Evolutionary conservation across 495 filamentous ascomycete species (phyloP).

Genomic region (Penicillium riverlandense): DNA sequence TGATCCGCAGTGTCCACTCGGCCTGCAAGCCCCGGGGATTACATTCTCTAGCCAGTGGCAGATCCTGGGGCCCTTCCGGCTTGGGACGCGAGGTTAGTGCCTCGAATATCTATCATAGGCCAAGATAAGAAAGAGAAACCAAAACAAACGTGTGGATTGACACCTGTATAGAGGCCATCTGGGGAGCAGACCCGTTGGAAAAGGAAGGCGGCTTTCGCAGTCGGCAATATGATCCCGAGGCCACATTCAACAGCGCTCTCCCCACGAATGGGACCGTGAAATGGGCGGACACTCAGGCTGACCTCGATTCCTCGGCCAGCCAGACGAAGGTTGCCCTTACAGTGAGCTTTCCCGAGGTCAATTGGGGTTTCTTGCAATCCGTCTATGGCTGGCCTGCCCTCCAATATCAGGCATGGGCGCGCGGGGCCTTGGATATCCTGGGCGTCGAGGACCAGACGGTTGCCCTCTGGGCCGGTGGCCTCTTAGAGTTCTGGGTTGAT

Average conservation of each 20-base stretch:
- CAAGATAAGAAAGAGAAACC: background rate
- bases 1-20: no score
- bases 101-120: background rate
- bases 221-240: constrained; percentile 28
- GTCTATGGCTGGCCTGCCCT: constrained; percentile 55
- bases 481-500: constrained; percentile 48
- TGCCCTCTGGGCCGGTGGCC: constrained; percentile 12
- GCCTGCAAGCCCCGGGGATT: no score
- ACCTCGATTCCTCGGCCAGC: background rate
- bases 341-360: constrained; percentile 39
- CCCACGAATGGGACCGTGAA: constrained; percentile 37
- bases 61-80: constrained; percentile 53
- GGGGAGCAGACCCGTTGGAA: constrained; percentile 55
- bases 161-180: constrained; percentile 40
- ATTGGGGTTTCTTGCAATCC: constrained; percentile 44
- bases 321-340: constrained; percentile 24
- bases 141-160: background rate
- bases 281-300: no score
- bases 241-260: constrained; percentile 42
- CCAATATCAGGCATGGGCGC: constrained; percentile 54
- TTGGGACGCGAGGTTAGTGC: constrained; percentile 49
- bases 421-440: constrained; percentile 38
- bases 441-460: constrained; percentile 17
- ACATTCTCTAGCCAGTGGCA: constrained; percentile 27
- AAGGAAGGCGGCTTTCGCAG: constrained; percentile 42